Conservation (phyloP, 805 yeast genomes). For the Candida taoyuanica region DNA sequence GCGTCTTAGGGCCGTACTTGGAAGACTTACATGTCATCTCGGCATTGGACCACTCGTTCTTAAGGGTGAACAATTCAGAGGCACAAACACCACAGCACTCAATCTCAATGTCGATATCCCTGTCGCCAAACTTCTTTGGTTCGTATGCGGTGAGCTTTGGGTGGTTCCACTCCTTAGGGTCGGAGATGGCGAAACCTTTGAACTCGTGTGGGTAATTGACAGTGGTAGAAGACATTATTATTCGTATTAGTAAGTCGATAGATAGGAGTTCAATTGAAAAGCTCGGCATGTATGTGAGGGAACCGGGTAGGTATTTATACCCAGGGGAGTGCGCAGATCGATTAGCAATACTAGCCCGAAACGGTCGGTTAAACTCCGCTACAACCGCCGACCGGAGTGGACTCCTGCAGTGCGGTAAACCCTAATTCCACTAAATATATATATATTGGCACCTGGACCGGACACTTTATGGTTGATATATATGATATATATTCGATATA, state of each 20-base stretch:
- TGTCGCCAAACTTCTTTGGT: conserved; percentile 41
- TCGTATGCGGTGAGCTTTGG: conserved; percentile 47
- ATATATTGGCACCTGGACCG: too few species aligned
- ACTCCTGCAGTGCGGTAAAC: too few species aligned
- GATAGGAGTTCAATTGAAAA: not conserved
- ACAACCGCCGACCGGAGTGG: too few species aligned
- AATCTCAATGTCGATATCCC: conserved; percentile 52
- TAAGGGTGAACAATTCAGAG: conserved; percentile 49
- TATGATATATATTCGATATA: too few species aligned
- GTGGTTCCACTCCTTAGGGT: conserved; percentile 48
- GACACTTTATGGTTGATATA: too few species aligned
- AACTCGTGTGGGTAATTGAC: conserved; percentile 49
- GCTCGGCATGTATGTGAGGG: too few species aligned
- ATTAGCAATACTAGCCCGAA: too few species aligned
- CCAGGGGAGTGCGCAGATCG: too few species aligned
- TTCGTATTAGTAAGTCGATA: not conserved
- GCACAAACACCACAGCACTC: conserved; percentile 69
- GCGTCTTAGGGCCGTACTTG: conserved; percentile 32
- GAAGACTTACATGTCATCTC: conserved; percentile 22
- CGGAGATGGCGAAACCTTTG: conserved; percentile 54
- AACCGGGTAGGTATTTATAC: too few species aligned
- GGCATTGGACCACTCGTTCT: conserved; percentile 44
- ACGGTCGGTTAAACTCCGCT: too few species aligned
- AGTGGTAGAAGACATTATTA: conserved; percentile 19
- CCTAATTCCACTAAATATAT: too few species aligned